These are phyloP conservation scores for Dactylellina leptospora DNA, from an alignment of 2,329 filamentous ascomycete species.

Conservation along the genomic window DNA sequence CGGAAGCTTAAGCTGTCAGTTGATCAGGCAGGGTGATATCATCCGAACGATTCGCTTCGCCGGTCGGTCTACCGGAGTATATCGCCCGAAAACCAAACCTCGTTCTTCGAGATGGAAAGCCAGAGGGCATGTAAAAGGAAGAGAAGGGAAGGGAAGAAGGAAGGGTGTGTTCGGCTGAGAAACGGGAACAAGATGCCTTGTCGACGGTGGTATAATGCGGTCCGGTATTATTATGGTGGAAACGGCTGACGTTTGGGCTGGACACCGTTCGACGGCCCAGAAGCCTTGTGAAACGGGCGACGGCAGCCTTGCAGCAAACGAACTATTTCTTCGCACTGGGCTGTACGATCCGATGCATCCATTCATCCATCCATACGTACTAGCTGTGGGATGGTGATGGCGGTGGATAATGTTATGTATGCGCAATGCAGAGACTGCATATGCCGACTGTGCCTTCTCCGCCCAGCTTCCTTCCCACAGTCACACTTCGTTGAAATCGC, in stretches of 20 bases:
- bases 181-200: too few relatives aligned
- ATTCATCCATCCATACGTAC: too few relatives aligned
- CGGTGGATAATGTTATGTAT: background rate
- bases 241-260: constrained; percentile 16
- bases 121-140: background rate
- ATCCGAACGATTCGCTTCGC: background rate
- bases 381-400: too few relatives aligned
- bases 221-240: background rate
- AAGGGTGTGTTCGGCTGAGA: background rate
- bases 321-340: too few relatives aligned
- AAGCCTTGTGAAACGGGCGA: background rate
- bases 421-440: too few relatives aligned
- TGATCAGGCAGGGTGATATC: constrained; percentile 6
- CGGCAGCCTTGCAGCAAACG: background rate
- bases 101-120: background rate
- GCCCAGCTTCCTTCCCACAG: too few relatives aligned
- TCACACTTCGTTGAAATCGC: too few relatives aligned
- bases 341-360: too few relatives aligned
- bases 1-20: background rate
- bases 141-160: background rate
- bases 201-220: background rate
- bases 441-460: too few relatives aligned
- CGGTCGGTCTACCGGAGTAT: constrained; percentile 11
- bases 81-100: constrained; percentile 2
- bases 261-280: background rate